phyloP scores from a whole-genome alignment of 129 eudicot species.

The Chrysanthemum seticuspe region DNA sequence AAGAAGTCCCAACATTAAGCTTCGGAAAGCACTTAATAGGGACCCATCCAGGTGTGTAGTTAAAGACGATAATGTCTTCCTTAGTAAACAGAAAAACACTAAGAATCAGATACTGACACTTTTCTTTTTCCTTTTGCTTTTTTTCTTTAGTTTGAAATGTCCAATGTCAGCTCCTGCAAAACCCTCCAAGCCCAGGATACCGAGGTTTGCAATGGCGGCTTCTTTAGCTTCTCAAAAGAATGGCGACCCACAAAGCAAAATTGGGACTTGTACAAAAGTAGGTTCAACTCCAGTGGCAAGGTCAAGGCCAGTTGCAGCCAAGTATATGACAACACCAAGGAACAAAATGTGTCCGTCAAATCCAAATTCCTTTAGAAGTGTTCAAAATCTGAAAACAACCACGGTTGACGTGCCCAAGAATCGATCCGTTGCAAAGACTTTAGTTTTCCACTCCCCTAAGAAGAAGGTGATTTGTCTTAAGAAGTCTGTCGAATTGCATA shows the following conservation, averaged over 20 bases:
- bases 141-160: constrained; percentile 48
- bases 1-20: constrained; percentile 84
- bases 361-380: constrained; percentile 66
- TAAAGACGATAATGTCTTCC: constrained; percentile 8
- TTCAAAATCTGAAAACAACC: constrained; percentile 55
- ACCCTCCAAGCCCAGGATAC: constrained; percentile 62
- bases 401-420: constrained; percentile 33
- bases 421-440: constrained; percentile 58
- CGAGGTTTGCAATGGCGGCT: constrained; percentile 54
- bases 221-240: constrained; percentile 57
- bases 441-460: constrained; percentile 73
- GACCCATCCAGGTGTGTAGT: constrained; percentile 49
- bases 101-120: constrained; percentile 7
- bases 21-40: constrained; percentile 55
- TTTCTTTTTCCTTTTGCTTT: background rate
- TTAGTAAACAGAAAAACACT: background rate
- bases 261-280: constrained; percentile 35
- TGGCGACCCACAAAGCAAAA: constrained; percentile 40
- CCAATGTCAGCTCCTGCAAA: constrained; percentile 97
- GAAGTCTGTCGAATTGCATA: constrained; percentile 56
- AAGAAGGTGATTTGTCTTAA: constrained; percentile 51
- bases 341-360: constrained; percentile 52
- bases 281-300: constrained; percentile 56
- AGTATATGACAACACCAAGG: constrained; percentile 94
- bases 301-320: constrained; percentile 81